phyloP scores from a whole-genome alignment of 2,329 filamentous ascomycete genomes.

The Ophiostoma australiae region DNA sequence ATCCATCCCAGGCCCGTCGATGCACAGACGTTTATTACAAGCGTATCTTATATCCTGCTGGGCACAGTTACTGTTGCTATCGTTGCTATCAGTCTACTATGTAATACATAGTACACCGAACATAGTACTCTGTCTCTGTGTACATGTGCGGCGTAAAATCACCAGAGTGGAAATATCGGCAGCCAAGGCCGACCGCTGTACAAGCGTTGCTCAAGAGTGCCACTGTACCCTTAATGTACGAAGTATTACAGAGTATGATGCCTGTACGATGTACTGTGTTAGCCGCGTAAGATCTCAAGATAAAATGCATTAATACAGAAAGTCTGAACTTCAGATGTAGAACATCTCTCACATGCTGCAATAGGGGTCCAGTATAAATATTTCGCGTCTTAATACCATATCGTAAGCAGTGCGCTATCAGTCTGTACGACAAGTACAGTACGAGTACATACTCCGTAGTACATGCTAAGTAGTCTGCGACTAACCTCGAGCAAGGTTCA shows the following conservation, averaged over 20 bases:
- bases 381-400: too few species aligned
- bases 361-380: too few species aligned
- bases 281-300: not conserved
- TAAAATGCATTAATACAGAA: not conserved
- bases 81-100: not conserved
- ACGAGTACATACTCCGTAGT: not conserved
- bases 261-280: not conserved
- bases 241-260: not conserved
- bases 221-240: too few species aligned
- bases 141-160: too few species aligned
- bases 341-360: not conserved
- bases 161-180: not conserved
- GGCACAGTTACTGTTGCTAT: too few species aligned
- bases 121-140: too few species aligned
- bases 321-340: not conserved
- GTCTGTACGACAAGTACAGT: constrained; percentile 2
- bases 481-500: not conserved
- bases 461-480: too few species aligned
- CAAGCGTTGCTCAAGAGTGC: not conserved
- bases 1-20: too few species aligned
- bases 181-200: not conserved
- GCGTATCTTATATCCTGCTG: too few species aligned
- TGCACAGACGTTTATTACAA: too few species aligned
- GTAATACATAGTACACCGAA: too few species aligned
- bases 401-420: not conserved